Conservation (phyloP, 352 stramenopile species). For the Vaucheria bursata region DNA sequence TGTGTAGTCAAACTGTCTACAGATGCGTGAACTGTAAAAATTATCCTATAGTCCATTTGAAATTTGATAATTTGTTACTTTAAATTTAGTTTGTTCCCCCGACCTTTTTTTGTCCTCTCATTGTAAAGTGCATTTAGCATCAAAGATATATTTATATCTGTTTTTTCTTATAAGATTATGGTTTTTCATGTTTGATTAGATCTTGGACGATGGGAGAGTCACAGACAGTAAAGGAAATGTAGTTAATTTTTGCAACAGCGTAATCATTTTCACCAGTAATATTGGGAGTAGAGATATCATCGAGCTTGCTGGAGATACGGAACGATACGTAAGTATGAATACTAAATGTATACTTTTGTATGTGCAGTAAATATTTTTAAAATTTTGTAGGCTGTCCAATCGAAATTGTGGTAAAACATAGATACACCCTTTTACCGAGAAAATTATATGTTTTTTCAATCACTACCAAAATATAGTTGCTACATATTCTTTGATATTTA, state of each 20-base stretch:
- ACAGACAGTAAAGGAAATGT: slow-evolving; percentile 88
- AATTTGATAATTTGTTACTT: too few species aligned
- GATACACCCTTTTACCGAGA: background rate
- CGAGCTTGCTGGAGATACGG: slow-evolving; percentile 46
- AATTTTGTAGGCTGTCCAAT: background rate
- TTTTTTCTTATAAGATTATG: too few species aligned
- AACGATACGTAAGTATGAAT: background rate
- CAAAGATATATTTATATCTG: too few species aligned
- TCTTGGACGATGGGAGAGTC: slow-evolving; percentile 92
- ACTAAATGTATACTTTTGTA: background rate
- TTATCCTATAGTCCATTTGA: too few species aligned
- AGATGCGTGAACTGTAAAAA: too few species aligned
- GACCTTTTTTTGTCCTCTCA: too few species aligned
- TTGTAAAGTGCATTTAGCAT: too few species aligned
- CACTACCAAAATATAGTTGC: background rate
- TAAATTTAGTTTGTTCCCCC: too few species aligned
- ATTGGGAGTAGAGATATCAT: slow-evolving; percentile 83
- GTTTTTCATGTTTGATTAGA: too few species aligned
- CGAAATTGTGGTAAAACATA: background rate
- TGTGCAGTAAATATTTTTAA: background rate
- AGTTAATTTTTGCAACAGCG: slow-evolving; percentile 93
- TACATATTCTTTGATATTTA: background rate
- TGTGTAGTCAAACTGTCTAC: too few species aligned
- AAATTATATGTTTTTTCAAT: background rate
- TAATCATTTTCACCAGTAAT: slow-evolving; percentile 96